phyloP scores from a whole-genome alignment of 2,329 filamentous ascomycete genomes.

The Chaetomium sp. region DNA sequence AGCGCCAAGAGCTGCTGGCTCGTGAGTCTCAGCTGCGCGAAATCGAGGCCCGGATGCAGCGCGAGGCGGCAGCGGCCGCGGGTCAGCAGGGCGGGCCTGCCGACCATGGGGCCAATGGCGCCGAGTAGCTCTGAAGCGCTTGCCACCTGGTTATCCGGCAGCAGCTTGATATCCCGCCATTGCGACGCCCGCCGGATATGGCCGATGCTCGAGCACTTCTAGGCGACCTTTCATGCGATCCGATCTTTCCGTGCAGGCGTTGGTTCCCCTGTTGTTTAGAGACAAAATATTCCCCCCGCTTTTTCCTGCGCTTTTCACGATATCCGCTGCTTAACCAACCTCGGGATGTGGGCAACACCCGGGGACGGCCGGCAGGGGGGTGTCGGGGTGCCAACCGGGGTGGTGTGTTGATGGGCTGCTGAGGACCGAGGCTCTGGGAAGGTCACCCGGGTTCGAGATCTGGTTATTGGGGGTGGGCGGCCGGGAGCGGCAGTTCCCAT shows the following conservation, averaged over 20 bases:
- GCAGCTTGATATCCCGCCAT: constrained; percentile 35
- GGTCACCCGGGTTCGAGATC: not conserved
- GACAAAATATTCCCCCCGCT: constrained; percentile 49
- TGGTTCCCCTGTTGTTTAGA: constrained; percentile 51
- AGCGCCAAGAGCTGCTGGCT: constrained; percentile 95
- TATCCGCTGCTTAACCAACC: constrained; percentile 32
- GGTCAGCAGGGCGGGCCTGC: constrained; percentile 39
- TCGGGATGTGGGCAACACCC: constrained; percentile 33
- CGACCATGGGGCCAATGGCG: constrained; percentile 56
- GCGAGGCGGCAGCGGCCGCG: constrained; percentile 55
- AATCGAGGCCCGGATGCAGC: constrained; percentile 96
- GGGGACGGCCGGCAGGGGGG: constrained; percentile 27
- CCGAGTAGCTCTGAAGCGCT: constrained; percentile 40
- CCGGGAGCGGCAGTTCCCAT: not conserved
- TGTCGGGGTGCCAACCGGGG: constrained; percentile 18
- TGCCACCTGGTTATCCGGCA: constrained; percentile 13
- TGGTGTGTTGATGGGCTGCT: constrained; percentile 17
- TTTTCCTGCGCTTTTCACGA: constrained; percentile 43
- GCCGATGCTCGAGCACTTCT: constrained; percentile 24
- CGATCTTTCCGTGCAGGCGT: constrained; percentile 54
- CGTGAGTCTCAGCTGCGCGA: constrained; percentile 98
- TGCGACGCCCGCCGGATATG: constrained; percentile 27
- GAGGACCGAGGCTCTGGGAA: not conserved
- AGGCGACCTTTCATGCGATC: constrained; percentile 45
- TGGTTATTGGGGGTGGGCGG: not conserved